These are phyloP conservation scores for Venturia effusa DNA, from an alignment of 2,329 filamentous ascomycete species.

Conservation along the genomic window DNA sequence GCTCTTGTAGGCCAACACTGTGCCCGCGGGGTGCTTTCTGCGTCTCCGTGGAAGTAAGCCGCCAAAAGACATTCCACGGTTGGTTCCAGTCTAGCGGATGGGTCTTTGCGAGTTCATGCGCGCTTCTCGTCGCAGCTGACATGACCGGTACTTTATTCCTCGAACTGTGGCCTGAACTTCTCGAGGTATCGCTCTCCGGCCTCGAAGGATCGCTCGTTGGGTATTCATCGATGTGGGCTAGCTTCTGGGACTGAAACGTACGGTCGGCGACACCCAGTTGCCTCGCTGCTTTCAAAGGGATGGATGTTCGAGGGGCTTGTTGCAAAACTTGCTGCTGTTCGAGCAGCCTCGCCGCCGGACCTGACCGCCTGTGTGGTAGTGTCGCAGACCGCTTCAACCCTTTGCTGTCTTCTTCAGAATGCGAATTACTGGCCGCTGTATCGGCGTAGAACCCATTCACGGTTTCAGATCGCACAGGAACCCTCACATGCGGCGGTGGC, in stretches of 20 bases:
- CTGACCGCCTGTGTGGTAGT: background rate
- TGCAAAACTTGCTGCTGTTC: slow-evolving; percentile 3
- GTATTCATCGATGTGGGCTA: background rate
- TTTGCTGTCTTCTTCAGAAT: background rate
- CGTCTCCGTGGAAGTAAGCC: background rate
- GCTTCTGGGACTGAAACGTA: background rate
- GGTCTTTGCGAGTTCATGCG: background rate
- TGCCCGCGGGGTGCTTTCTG: background rate
- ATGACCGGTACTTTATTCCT: background rate
- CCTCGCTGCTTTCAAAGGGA: background rate
- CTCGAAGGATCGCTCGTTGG: background rate
- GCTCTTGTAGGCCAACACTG: background rate
- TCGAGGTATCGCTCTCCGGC: background rate
- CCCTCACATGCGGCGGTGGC: background rate
- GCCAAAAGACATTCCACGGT: slow-evolving; percentile 1
- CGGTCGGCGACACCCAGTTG: background rate
- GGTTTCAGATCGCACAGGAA: background rate
- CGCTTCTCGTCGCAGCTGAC: background rate
- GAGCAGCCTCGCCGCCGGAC: background rate
- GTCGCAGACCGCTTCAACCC: background rate
- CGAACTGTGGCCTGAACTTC: background rate
- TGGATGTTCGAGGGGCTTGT: background rate
- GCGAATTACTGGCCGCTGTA: background rate
- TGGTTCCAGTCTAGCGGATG: background rate
- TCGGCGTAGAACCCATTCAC: slow-evolving; percentile 4